Percentiles rank a stretch among this genome's conserved stretches.
Conservation (phyloP, 306 rosid species). For the Quercus robur region DNA sequence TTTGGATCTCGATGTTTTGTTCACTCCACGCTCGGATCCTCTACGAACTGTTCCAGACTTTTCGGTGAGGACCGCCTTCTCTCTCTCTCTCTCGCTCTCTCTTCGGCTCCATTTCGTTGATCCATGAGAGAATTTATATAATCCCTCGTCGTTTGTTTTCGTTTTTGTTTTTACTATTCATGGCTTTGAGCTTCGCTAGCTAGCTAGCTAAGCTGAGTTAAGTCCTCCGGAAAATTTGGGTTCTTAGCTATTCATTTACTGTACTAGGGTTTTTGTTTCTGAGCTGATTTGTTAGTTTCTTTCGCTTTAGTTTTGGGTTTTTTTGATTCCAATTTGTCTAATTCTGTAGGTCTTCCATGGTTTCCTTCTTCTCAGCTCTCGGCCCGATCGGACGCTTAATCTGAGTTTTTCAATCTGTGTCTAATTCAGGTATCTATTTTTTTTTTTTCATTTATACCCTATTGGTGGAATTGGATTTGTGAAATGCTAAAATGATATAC, state of each 20-base stretch:
- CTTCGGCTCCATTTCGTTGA: not conserved
- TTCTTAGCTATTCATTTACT: too few species aligned
- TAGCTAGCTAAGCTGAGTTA: too few species aligned
- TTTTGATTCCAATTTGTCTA: not conserved
- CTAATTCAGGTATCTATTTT: conserved; percentile 32
- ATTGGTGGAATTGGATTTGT: conserved; percentile 3
- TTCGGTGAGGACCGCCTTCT: conserved; percentile 35
- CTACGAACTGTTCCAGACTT: conserved; percentile 21
- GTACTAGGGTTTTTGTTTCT: not conserved
- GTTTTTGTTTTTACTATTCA: not conserved
- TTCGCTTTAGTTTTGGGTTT: not conserved
- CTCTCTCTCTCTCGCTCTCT: not conserved
- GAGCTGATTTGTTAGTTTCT: conserved; percentile 1
- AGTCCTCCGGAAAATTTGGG: too few species aligned
- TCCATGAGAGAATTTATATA: not conserved
- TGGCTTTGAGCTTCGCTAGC: too few species aligned
- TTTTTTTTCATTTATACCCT: conserved; percentile 4
- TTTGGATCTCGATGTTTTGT: conserved; percentile 37
- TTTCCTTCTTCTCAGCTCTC: conserved; percentile 29
- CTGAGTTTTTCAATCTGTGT: conserved; percentile 24
- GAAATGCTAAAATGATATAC: not conserved
- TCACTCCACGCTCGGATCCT: conserved; percentile 35
- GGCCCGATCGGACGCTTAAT: conserved; percentile 27
- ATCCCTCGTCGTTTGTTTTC: not conserved
- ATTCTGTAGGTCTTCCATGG: conserved; percentile 29